Conservation (phyloP, 2,329 filamentous ascomycete species). For the Teratosphaeria destructans region DNA sequence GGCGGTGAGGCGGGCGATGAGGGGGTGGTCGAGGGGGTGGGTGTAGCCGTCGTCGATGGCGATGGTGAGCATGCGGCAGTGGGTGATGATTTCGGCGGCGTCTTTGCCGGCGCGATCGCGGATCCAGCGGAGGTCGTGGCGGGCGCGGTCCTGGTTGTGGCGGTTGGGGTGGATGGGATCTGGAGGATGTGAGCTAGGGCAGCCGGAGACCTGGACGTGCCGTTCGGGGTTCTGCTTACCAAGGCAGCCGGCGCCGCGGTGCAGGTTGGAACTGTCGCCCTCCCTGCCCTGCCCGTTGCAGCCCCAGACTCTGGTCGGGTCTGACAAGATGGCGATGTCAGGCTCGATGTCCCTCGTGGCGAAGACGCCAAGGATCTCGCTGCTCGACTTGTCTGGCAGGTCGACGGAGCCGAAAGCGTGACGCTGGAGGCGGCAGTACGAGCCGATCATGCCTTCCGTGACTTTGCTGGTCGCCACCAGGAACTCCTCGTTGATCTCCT, state of each 20-base stretch:
- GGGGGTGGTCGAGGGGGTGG: constrained; percentile 18
- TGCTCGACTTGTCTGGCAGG: constrained; percentile 4
- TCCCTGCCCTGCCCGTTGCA: constrained; percentile 7
- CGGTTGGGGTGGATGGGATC: constrained; percentile 16
- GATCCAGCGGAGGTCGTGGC: constrained; percentile 17
- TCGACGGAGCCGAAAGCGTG: constrained; percentile 14
- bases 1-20: constrained; percentile 18
- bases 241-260: constrained; percentile 11
- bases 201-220: neutral
- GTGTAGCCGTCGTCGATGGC: constrained; percentile 7
- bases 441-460: neutral
- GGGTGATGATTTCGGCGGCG: constrained; percentile 12
- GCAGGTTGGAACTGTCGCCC: constrained; percentile 6
- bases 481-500: constrained; percentile 12
- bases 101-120: constrained; percentile 8
- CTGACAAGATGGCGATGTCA: constrained; percentile 11
- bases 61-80: constrained; percentile 12
- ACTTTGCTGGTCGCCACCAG: neutral
- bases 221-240: neutral
- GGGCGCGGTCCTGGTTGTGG: constrained; percentile 4
- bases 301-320: constrained; percentile 17
- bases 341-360: constrained; percentile 11
- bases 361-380: constrained; percentile 20
- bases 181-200: neutral
- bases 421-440: constrained; percentile 10